Evolutionary conservation across 352 stramenopile species (phyloP), one percentile per base, ranked within the genome.

Genomic region (Ophiocytium majus): DNA sequence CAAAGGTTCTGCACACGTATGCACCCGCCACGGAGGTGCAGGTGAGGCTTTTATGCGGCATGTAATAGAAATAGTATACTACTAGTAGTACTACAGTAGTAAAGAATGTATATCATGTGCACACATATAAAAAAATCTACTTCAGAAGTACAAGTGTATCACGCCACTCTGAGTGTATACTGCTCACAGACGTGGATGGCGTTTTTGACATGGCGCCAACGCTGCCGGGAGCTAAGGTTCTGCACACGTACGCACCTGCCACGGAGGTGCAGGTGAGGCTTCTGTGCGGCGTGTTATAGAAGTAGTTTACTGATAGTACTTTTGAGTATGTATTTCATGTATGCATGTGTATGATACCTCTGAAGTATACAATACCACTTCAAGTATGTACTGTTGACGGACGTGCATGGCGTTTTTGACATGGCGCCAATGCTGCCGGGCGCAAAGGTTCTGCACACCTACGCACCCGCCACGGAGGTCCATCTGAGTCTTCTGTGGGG

Each of bases 171-270:
- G n/a, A n/a, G n/a, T n/a, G n/a, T n/a, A 91, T 99, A 76, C 86
- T 99, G 79, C 93, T 99, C 63, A 99, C 97, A 0, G 97, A 99
- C 90, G 97, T 99, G 9, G 92, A 98, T 50, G 96, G 96, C 10
- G 93, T 99, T 0, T 99, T 97, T 92, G 92, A 96, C 84, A 91
- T 88, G 71, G 32, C 66, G 32, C 66, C 23, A 75, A 28, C 10
- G 63, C 23, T 75, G 63, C 1, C 31, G 23, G 23, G 31, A 9
- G 66, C 66, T 5, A 5, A 17, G 5, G 14, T 78, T 43, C 5
- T 78, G 14, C 66, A 78, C 14, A 78, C 66, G 5, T 78, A 78
- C 17, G 5, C 14, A 14, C 66, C 66, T 17, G 32, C 66, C 5
- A 43, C 35, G 5, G 66, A 78, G 35, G 35, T 78, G 35, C 66